phyloP scores from a whole-genome alignment of 345 rosid species.

The Mangifera indica region DNA sequence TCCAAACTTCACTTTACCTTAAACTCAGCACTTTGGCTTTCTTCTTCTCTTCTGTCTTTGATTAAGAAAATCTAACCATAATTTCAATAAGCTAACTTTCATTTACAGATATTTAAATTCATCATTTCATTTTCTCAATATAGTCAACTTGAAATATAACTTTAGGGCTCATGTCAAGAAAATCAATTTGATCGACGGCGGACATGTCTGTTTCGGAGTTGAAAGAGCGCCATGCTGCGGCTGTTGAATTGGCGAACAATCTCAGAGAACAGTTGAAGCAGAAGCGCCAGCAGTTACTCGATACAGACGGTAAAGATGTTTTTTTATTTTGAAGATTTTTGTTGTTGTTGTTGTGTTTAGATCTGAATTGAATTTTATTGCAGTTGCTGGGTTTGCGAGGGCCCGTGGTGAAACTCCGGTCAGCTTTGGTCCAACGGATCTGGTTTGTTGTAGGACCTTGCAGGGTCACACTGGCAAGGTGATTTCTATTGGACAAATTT shows the following conservation, averaged over 20 bases:
- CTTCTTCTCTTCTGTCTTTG: no score
- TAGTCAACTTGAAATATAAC: no score
- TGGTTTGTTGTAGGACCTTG: slow-evolving; percentile 91
- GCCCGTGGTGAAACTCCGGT: slow-evolving; percentile 67
- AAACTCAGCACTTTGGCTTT: background rate
- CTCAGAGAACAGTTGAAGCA: slow-evolving; percentile 76
- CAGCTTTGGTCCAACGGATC: slow-evolving; percentile 81
- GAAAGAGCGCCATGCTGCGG: slow-evolving; percentile 78
- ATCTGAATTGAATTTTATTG: slow-evolving; percentile 23
- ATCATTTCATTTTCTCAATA: no score
- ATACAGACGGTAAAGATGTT: slow-evolving; percentile 58
- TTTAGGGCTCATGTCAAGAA: background rate
- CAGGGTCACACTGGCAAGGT: slow-evolving; percentile 99
- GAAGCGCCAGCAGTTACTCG: slow-evolving; percentile 77
- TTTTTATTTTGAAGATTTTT: background rate
- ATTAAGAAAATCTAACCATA: no score
- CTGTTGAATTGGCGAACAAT: slow-evolving; percentile 58
- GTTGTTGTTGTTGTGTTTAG: slow-evolving; percentile 3
- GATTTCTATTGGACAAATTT: background rate
- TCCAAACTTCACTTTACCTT: background rate
- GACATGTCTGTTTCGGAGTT: slow-evolving; percentile 85
- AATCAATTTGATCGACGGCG: background rate
- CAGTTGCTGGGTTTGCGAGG: slow-evolving; percentile 72
- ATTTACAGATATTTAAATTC: no score
- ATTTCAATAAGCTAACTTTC: no score